These are phyloP conservation scores for Kregervanrija delftensis DNA, from an alignment of 805 yeast species.

Conservation along the genomic window DNA sequence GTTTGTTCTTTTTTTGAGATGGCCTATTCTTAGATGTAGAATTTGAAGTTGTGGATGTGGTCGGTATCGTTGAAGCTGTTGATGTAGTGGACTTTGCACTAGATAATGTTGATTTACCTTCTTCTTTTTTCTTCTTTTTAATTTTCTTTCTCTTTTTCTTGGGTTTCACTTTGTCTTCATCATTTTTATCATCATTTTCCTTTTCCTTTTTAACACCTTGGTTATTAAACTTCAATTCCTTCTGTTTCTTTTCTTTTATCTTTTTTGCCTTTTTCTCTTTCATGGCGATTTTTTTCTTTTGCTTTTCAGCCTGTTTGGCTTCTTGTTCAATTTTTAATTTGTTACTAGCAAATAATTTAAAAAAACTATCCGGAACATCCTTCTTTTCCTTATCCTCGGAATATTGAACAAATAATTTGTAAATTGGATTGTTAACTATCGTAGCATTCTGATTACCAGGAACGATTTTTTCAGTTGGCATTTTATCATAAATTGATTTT, in stretches of 20 bases:
- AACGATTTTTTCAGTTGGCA: conserved; percentile 14
- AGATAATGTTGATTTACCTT: background rate
- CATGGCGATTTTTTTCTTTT: conserved; percentile 9
- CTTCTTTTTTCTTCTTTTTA: conserved; percentile 5
- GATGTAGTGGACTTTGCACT: too few relatives aligned
- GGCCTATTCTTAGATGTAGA: too few relatives aligned
- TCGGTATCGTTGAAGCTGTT: too few relatives aligned
- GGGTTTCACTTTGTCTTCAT: background rate
- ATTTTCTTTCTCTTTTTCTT: background rate
- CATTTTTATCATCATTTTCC: conserved; percentile 1
- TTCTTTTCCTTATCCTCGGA: background rate
- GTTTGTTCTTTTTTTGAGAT: too few relatives aligned
- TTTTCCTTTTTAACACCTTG: background rate
- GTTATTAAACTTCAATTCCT: background rate
- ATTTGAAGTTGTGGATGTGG: too few relatives aligned
- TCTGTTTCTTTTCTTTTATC: background rate
- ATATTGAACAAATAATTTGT: conserved; percentile 8
- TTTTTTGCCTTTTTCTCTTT: conserved; percentile 5
- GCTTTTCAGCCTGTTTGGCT: conserved; percentile 1
- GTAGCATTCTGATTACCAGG: conserved; percentile 8
- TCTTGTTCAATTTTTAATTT: background rate
- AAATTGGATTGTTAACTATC: conserved; percentile 8
- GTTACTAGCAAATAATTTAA: background rate
- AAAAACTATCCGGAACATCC: conserved; percentile 1
- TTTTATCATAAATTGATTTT: conserved; percentile 27